Evolutionary conservation across 805 yeast genomes (phyloP).

Genomic region (Ogataea wickerhamii): DNA sequence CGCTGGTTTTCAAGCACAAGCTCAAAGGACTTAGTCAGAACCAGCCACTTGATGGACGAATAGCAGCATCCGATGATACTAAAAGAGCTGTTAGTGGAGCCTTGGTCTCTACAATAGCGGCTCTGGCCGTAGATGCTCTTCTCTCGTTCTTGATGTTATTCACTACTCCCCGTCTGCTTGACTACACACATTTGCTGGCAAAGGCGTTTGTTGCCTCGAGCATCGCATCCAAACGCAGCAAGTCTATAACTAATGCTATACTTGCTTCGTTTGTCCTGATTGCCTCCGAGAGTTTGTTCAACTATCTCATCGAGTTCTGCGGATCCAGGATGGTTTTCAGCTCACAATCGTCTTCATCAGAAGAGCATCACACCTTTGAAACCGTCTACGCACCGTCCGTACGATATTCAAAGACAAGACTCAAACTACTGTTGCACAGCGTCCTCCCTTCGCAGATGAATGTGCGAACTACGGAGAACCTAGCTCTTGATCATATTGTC

Average conservation of each 20-base stretch:
- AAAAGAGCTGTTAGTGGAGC: not conserved
- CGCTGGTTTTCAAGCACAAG: constrained; percentile 25
- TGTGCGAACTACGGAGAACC: constrained; percentile 13
- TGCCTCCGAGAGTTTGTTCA: constrained; percentile 11
- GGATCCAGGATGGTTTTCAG: constrained; percentile 10
- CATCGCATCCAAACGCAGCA: constrained; percentile 28
- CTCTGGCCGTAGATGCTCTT: constrained; percentile 17
- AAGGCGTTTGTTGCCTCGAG: constrained; percentile 34
- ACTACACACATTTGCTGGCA: constrained; percentile 28
- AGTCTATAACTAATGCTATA: constrained; percentile 29
- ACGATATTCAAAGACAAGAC: constrained; percentile 21
- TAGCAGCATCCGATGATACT: not conserved
- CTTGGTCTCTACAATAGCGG: constrained; percentile 12
- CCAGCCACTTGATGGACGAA: not conserved
- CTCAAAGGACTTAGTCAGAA: constrained; percentile 18
- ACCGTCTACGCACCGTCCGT: constrained; percentile 13
- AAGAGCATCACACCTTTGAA: constrained; percentile 1
- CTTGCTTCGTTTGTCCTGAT: constrained; percentile 22
- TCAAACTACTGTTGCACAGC: constrained; percentile 20
- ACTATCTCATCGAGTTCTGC: constrained; percentile 6
- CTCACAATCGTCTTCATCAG: constrained; percentile 2
- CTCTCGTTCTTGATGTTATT: constrained; percentile 17
- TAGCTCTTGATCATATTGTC: constrained; percentile 27
- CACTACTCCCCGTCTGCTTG: constrained; percentile 24
- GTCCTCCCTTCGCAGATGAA: constrained; percentile 18